Evolutionary conservation across 2,329 filamentous ascomycete species (phyloP).

Genomic region (Calonectria pseudoturangicola): DNA sequence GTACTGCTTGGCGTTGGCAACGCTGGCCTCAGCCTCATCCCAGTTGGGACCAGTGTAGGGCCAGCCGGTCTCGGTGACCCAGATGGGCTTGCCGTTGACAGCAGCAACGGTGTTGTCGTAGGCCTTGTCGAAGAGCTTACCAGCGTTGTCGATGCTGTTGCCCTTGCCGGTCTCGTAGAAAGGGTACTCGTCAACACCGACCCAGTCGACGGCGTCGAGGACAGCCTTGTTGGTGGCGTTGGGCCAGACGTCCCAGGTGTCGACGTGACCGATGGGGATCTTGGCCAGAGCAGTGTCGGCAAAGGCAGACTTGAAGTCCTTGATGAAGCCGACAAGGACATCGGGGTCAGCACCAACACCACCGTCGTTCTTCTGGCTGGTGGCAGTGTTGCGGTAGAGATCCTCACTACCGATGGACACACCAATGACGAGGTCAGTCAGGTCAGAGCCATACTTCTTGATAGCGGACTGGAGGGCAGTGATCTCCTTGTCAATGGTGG

Average conservation of each 20-base stretch:
- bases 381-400: conserved; percentile 77
- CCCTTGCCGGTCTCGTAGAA: conserved; percentile 77
- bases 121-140: conserved; percentile 72
- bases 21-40: conserved; percentile 72
- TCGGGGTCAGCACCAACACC: conserved; percentile 76
- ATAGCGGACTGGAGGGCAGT: conserved; percentile 75
- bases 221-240: conserved; percentile 76
- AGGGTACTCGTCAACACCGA: conserved; percentile 80
- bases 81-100: conserved; percentile 72
- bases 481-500: conserved; percentile 76
- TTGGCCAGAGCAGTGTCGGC: conserved; percentile 64
- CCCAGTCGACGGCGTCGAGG: conserved; percentile 77
- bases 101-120: conserved; percentile 66
- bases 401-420: conserved; percentile 81
- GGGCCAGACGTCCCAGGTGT: conserved; percentile 80
- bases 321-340: conserved; percentile 79
- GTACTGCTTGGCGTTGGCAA: conserved; percentile 77
- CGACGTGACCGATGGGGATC: conserved; percentile 78
- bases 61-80: conserved; percentile 81
- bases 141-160: conserved; percentile 74
- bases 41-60: conserved; percentile 72
- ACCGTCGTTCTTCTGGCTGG: conserved; percentile 77
- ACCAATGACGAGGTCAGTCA: conserved; percentile 76
- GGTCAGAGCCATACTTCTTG: conserved; percentile 68
- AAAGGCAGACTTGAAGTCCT: conserved; percentile 77